Base-by-base conservation (phyloP, 140 eudicot genomes). In the Flaveria floridana region DNA sequence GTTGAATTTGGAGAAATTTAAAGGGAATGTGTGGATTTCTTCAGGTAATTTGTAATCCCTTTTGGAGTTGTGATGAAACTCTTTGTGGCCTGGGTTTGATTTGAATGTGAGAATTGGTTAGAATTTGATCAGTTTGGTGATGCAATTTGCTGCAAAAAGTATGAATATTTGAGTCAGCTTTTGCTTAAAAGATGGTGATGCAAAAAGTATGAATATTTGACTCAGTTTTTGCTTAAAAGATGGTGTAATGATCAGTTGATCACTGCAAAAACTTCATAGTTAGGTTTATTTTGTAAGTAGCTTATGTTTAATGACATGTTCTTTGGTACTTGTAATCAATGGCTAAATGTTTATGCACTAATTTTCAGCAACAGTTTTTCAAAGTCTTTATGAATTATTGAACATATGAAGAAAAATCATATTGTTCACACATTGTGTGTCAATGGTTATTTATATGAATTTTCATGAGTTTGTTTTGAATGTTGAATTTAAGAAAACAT, bases 11-110 rank as follows among this genome's bases (percentile, higher is more conserved):
- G 48, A 23, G 68, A 57, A 70, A 48, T 7, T 70, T 46, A 52
- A 55, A 16, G 79, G 21, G 34, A 59, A 47, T 37, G 21, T 53
- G 28, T 3, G 42, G 55, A 16, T 7, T 42, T 69, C 65, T 52
- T 37, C 81, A 62, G 83, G 86, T 83, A 46, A 78, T 73, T 61
- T 56, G 56, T 34, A 6, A 34, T 6, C 41, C 41, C 8, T 34
- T 34, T 34, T 6, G 41, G 41, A 20, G 55, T 51, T 65, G 63
- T 8, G 64, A 18, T 65, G 73, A 67, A 21, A 34, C 7, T 52
- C 2, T 41, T 15, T 15, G 14, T 76, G 21, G n/a, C n/a, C n/a
- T n/a, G n/a, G 67, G 28, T 55, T 39, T 68, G 25, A 14, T 76
- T 56, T 67, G 26, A 67, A 7, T 65, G 41, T 34, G 41, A 34